Evolutionary conservation across 2,329 filamentous ascomycete species (phyloP).

Genomic region (Botrytis squamosa): DNA sequence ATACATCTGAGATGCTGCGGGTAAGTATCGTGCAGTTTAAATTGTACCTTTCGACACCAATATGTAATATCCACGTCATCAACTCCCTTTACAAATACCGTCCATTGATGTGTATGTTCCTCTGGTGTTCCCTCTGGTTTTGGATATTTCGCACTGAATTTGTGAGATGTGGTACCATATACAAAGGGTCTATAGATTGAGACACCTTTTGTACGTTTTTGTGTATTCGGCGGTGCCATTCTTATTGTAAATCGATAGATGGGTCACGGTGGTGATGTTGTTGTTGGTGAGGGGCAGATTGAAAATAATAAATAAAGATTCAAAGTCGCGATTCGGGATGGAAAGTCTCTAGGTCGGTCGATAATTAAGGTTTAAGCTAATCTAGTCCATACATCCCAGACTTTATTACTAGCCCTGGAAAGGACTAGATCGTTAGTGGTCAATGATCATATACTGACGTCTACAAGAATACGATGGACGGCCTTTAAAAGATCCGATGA

Average conservation of each 20-base stretch:
- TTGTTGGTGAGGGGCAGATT: conserved; percentile 11
- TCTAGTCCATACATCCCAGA: not conserved
- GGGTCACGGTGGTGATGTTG: not conserved
- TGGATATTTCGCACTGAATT: conserved; percentile 74
- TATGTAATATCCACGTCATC: conserved; percentile 90
- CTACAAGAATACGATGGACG: not conserved
- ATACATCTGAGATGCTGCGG: conserved; percentile 80
- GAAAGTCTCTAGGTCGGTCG: not conserved
- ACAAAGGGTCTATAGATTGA: conserved; percentile 66
- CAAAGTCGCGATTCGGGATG: not conserved
- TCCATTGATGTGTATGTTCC: conserved; percentile 96
- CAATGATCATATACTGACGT: conserved; percentile 4
- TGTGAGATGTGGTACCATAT: conserved; percentile 76
- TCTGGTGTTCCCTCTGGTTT: conserved; percentile 74
- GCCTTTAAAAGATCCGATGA: not conserved
- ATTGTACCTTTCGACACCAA: conserved; percentile 95
- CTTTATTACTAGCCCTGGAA: not conserved
- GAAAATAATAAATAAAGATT: conserved; percentile 6
- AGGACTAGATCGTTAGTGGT: conserved; percentile 20
- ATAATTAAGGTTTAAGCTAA: conserved; percentile 20
- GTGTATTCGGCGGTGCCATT: conserved; percentile 56
- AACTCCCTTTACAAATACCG: conserved; percentile 87
- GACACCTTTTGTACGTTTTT: conserved; percentile 64
- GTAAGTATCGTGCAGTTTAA: conserved; percentile 97
- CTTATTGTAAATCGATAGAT: not conserved